Evolutionary conservation across 1,284 basidiomycete species (phyloP).

Genomic region (Pseudozyma flocculosa): DNA sequence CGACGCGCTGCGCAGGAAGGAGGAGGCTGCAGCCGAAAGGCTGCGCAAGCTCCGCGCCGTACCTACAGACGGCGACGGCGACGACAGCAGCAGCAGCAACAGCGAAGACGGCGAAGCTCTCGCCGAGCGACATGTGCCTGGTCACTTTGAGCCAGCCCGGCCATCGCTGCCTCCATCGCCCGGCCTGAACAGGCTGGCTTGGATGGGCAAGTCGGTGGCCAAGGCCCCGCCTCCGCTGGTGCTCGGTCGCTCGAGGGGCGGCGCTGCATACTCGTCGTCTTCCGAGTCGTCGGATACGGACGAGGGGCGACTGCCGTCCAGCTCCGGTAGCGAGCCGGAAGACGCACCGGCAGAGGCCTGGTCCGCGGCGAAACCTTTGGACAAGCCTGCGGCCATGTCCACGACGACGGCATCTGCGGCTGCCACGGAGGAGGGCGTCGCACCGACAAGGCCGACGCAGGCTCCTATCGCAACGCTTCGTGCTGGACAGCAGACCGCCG

Average conservation of each 20-base stretch:
- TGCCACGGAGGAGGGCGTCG: too few relatives aligned
- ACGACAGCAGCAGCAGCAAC: constrained; percentile 1
- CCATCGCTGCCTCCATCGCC: not conserved
- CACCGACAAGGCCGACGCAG: too few relatives aligned
- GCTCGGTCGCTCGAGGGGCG: constrained; percentile 33
- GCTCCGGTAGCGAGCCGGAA: constrained; percentile 29
- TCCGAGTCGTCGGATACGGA: constrained; percentile 28
- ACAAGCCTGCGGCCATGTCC: too few relatives aligned
- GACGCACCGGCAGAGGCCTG: constrained; percentile 5
- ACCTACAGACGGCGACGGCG: constrained; percentile 14
- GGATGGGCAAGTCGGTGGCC: constrained; percentile 23
- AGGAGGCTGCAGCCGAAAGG: constrained; percentile 25
- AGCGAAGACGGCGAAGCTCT: not conserved
- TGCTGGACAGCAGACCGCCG: constrained; percentile 1
- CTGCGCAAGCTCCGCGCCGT: constrained; percentile 14
- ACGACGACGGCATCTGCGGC: too few relatives aligned
- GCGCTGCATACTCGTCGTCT: constrained; percentile 40
- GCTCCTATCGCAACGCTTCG: too few relatives aligned
- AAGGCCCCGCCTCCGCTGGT: constrained; percentile 38
- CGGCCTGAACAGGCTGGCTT: constrained; percentile 17
- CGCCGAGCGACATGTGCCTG: not conserved
- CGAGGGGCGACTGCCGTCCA: constrained; percentile 23
- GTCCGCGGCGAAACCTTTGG: not conserved
- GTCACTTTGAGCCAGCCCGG: not conserved
- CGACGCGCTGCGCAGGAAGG: constrained; percentile 29